Conservation (phyloP, 495 filamentous ascomycete genomes). For the Hypoxylon trugodes region DNA sequence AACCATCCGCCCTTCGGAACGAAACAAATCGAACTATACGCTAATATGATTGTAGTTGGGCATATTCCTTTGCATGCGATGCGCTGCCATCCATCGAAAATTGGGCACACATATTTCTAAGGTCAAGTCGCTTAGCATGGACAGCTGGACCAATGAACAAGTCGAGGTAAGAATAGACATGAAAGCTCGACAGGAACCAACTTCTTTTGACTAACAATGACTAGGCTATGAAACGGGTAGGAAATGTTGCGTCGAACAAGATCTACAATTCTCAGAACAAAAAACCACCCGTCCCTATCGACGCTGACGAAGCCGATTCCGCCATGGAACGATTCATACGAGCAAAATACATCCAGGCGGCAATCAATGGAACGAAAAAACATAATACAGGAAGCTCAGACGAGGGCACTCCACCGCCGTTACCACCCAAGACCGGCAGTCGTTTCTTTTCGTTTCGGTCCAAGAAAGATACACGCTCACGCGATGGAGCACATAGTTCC, state of each 20-base stretch:
- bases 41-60: constrained; percentile 70
- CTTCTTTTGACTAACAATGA: constrained; percentile 35
- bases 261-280: constrained; percentile 85
- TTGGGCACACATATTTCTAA: constrained; percentile 97
- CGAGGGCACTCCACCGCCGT: constrained; percentile 72
- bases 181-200: not conserved
- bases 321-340: constrained; percentile 94
- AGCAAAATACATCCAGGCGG: constrained; percentile 81
- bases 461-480: constrained; percentile 52
- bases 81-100: constrained; percentile 94
- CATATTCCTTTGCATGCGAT: constrained; percentile 97
- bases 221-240: constrained; percentile 90
- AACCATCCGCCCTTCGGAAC: constrained; percentile 6
- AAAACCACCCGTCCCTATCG: constrained; percentile 82
- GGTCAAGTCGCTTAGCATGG: constrained; percentile 98
- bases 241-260: constrained; percentile 85
- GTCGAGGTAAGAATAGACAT: constrained; percentile 76
- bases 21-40: constrained; percentile 1
- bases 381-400: constrained; percentile 60
- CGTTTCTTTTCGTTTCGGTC: constrained; percentile 75
- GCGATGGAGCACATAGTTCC: constrained; percentile 26
- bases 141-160: constrained; percentile 93
- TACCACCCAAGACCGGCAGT: constrained; percentile 83
- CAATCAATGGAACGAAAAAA: constrained; percentile 46
- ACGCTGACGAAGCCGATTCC: constrained; percentile 88